Base-by-base conservation (phyloP, 192 early-diverging fungal genomes). In the Chytriomyces hyalinus region DNA sequence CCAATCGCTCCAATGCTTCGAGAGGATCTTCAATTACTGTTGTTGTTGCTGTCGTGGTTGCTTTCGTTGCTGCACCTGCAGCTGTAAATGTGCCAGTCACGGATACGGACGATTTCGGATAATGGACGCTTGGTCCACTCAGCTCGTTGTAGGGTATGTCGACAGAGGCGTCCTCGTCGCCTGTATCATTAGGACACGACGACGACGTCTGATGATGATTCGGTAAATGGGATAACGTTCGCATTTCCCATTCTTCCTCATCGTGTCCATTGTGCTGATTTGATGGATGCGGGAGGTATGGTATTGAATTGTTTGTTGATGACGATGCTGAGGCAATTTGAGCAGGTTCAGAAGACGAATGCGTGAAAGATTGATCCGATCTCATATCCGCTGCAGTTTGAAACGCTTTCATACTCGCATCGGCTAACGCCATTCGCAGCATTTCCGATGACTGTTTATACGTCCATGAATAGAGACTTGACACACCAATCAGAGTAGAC, bases 211-310 rank as follows among this genome's bases (percentile, higher is more conserved):
- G 51, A 26, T 36, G 36, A 36, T 36, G 36, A 4, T 36, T 36
- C 15, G 53, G 53, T 57, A n/a, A 1, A 0, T n/a, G 20, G 53
- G 53, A 20, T 57, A 57, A 36, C 36, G 36, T 36, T 36, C 20
- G 13, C 53, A 57, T 57, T 57, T 57, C 53, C 53, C 53, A 57
- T 57, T 57, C 53, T 57, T 57, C 53, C 36, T 36, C 36, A 36
- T 36, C 36, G 36, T 36, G 36, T 36, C 36, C 36, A 36, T 36
- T 36, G 36, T n/a, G 53, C 0, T 10, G 51, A n/a, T 57, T 57
- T 20, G 53, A 57, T 13, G 53, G 53, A 57, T n/a, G 53, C 53
- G 36, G 36, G 4, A 36, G 36, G 36, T 36, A 36, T 4, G 36
- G 36, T 36, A 36, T 36, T 36, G 36, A 36, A 57, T 57, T 20